Evolutionary conservation across 1,284 basidiomycete genomes (phyloP), one percentile per base, ranked within the genome.

Genomic region (Cryptococcus amylolentus): DNA sequence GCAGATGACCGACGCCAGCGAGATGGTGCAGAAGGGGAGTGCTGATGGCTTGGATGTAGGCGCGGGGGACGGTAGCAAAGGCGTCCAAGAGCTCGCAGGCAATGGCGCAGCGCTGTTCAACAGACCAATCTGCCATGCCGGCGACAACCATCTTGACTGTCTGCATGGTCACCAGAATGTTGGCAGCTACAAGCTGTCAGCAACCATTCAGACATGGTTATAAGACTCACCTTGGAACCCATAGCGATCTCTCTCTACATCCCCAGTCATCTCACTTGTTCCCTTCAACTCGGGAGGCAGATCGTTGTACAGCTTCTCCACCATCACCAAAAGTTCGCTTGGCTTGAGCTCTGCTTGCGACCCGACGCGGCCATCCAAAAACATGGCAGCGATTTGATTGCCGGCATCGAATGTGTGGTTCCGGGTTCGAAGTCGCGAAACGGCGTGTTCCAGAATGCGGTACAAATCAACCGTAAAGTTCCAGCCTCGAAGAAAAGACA

Each of bases 1-100:
- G 66, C n/a, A 77, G 66, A 51, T 77, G 73, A 16, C 75, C 75
- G 10, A 77, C 71, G 13, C 74, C 74, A 0, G 75, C 75, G 6
- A 76, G 59, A 51, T 77, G 75, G 41, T 76, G 73, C 49, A 74
- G 73, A 43, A 72, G 67, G 0, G 74, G 72, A 0, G 71, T 63
- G 43, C 69, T 71, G 44, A 62, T 66, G 5, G 73, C 69, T 39
- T 69, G 69, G 38, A 77, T 68, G 53, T 75, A 77, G 1, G 69
- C 65, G 3, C 66, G 71, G 9, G 75, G 75, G 4, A 77, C 67
- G 0, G 64, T 67, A 6, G 69, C 57, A 18, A 77, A 60, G 0
- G 72, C 70, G 47, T 76, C 73, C 8, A 77, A 60, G 27, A 76
- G 62, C 51, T 74, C 71, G 40, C 73, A 72, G 9, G 74, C 75